phyloP scores from a whole-genome alignment of 2,329 filamentous ascomycete genomes.

The Coniochaeta hoffmannii region DNA sequence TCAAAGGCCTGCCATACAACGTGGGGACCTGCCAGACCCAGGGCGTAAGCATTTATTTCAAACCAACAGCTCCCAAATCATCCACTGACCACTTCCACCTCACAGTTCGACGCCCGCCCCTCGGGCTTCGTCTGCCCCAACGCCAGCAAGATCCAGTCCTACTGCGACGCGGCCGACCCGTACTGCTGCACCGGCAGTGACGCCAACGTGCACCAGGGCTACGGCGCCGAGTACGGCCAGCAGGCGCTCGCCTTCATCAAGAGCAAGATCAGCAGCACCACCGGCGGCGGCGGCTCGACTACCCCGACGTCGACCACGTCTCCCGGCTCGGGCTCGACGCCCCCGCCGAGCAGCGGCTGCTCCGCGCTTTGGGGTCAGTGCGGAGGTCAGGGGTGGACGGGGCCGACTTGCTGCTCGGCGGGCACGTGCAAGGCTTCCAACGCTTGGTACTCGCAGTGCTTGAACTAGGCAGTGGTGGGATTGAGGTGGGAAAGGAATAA shows the following conservation, averaged over 20 bases:
- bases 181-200: constrained; percentile 62
- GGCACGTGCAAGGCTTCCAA: constrained; percentile 8
- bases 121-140: constrained; percentile 49
- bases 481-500: neutral
- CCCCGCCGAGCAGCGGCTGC: constrained; percentile 5
- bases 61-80: neutral
- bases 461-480: neutral
- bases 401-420: constrained; percentile 8
- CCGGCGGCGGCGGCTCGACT: constrained; percentile 3
- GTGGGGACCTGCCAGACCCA: constrained; percentile 50
- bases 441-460: constrained; percentile 9
- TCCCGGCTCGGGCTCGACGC: neutral
- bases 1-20: constrained; percentile 46
- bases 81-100: neutral
- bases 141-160: constrained; percentile 51
- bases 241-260: constrained; percentile 55
- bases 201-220: constrained; percentile 52
- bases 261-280: constrained; percentile 6
- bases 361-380: constrained; percentile 7
- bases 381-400: constrained; percentile 6
- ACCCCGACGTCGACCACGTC: constrained; percentile 4
- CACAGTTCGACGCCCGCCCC: constrained; percentile 53
- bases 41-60: constrained; percentile 39
- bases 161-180: constrained; percentile 57
- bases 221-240: constrained; percentile 54